phyloP scores from a whole-genome alignment of 202 grass and related monocot genomes.

The Sporobolus alterniflorus region DNA sequence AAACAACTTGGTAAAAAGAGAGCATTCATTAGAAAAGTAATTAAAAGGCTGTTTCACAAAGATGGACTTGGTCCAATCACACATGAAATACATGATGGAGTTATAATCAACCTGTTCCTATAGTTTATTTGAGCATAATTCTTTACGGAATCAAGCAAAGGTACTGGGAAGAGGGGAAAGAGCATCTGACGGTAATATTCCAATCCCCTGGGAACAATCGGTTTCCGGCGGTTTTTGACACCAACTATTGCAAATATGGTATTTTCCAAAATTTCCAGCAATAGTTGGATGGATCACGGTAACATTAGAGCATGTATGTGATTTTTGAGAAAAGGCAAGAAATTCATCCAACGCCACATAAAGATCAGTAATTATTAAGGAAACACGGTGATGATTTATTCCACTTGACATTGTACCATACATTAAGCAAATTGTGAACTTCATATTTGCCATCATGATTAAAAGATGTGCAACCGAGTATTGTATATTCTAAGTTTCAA shows the following conservation, averaged over 20 bases:
- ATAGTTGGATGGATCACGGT: background rate
- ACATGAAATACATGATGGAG: background rate
- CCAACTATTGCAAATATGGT: slow-evolving; percentile 6
- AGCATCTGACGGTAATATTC: background rate
- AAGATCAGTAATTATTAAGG: background rate
- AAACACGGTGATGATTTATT: background rate
- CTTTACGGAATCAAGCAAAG: background rate
- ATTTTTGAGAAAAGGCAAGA: background rate
- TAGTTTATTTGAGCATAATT: background rate
- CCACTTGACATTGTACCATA: background rate
- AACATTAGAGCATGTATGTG: background rate
- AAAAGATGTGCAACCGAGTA: background rate
- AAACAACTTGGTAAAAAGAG: slow-evolving; percentile 13
- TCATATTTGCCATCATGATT: slow-evolving; percentile 13
- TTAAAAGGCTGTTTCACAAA: slow-evolving; percentile 1
- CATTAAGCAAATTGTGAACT: background rate
- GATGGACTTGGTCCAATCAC: background rate
- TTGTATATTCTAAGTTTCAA: background rate
- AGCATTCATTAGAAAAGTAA: background rate
- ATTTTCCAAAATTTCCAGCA: background rate
- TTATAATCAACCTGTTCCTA: background rate
- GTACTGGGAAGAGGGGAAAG: background rate
- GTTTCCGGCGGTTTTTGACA: background rate
- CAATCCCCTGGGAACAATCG: background rate
- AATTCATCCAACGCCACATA: background rate